Base-by-base conservation (phyloP, 495 filamentous ascomycete species). In the Tetracladium marchalianum region DNA sequence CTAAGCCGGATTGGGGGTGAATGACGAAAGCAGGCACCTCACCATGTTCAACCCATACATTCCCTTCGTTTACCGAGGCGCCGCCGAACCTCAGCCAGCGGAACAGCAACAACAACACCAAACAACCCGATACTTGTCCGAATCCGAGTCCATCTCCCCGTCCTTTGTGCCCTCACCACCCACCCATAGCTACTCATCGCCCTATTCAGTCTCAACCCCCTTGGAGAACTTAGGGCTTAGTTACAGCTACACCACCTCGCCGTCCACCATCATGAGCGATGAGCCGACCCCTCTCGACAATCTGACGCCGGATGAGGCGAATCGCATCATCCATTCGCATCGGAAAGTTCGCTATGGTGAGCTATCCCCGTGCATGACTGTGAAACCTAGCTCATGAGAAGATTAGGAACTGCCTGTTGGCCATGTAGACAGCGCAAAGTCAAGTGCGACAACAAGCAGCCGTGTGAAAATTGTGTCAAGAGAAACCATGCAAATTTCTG, bases 371-470 rank as follows among this genome's bases (percentile, higher is more conserved):
- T 18, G 9, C 6, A 15, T 24, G 9, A 43, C 2, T 42, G 19
- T 2, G 13, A 2, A 6, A n/a, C 11, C 12, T 6, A 17, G 50
- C 45, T 46, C 38, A 54, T 43, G 37, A 55, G 47, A 16, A 37
- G 9, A 56, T 12, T 51, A 76, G 73, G 73, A 22, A 76, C 73
- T 41, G 81, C 82, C 32, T 86, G 82, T 61, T 86, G 82, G 67
- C 81, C 82, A 24, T 85, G 82, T 61, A 70, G 82, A 50, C 78
- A 81, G 60, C 70, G 82, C 17, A 86, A 86, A 54, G 82, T 85
- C 35, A 85, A 82, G 65, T 86, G 82, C 56, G 80, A 84, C 61
- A 81, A 82, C 53, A 79, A 82, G 44, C 68, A 78, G 38, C 82
- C 82, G 1, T 86, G 82, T 59, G 78, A 84, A 54, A 80, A 82